Base-by-base conservation (phyloP, 1,284 basidiomycete species). In the Gymnopus androsaceus region DNA sequence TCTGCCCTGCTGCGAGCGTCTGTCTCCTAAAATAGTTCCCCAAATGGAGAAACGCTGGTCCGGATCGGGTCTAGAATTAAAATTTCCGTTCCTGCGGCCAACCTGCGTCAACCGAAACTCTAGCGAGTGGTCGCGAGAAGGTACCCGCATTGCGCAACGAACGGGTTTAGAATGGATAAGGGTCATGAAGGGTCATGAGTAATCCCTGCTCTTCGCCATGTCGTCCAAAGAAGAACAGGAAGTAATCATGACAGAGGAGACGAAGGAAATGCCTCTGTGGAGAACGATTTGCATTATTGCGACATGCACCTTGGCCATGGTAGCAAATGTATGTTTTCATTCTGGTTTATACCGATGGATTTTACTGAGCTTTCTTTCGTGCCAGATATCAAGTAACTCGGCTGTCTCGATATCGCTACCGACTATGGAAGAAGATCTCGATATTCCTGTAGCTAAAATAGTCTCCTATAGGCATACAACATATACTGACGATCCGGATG, bases 371-470 rank as follows among this genome's bases (percentile, higher is more conserved):
- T 28, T 51, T 31, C 1, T 48, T 23, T n/a, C n/a, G n/a, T n/a
- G n/a, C n/a, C 33, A 75, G 74, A 69, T 63, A 37, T 64, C 68
- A 9, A 72, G 69, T 37, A 64, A 59, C 23, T 70, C 72, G 4
- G 67, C 71, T 1, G 67, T 70, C 1, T 66, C 72, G 2, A 81
- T 87, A 47, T 72, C 83, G 0, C 69, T 88, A 6, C 84, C 85
- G 0, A 75, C 74, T 0, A 83, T 85, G 40, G 79, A 80, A 30
- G 47, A 57, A 3, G 77, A 79, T 25, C 68, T 85, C n/a, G 57
- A 72, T 38, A 77, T 82, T 23, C 62, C 66, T 7, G 64, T 75
- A 47, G 69, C 75, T n/a, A n/a, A n/a, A n/a, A n/a, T n/a, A n/a
- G n/a, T n/a, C n/a, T n/a, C n/a, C n/a, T n/a, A n/a, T n/a, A n/a